Evolutionary conservation across 2,329 filamentous ascomycete species (phyloP).

Genomic region (Neofusicoccum umdonicola): DNA sequence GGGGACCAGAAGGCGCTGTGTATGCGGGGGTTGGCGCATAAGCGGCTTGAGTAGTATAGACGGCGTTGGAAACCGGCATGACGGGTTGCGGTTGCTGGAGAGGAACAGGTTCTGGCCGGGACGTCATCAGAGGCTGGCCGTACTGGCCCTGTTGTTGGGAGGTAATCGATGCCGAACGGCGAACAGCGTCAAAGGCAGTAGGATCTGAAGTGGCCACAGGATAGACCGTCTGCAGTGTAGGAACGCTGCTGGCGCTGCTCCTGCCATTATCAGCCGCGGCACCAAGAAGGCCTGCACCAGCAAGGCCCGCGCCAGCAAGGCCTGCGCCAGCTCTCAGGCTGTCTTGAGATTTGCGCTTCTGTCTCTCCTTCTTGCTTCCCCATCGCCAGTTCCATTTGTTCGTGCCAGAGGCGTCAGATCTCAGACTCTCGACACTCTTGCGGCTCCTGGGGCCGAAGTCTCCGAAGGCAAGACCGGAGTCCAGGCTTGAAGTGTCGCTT

Average conservation of each 20-base stretch:
- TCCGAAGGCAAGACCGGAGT: slow-evolving; percentile 62
- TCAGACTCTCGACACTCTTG: slow-evolving; percentile 53
- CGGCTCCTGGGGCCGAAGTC: slow-evolving; percentile 34
- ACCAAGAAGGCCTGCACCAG: neutral
- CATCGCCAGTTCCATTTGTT: slow-evolving; percentile 62
- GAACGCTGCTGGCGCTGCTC: slow-evolving; percentile 46
- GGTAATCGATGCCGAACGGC: slow-evolving; percentile 50
- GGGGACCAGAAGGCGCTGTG: slow-evolving; percentile 39
- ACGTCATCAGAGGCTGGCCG: slow-evolving; percentile 32
- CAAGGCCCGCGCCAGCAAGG: slow-evolving; percentile 38
- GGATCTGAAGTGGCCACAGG: slow-evolving; percentile 67
- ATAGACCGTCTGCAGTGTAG: slow-evolving; percentile 62
- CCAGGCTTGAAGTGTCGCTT: slow-evolving; percentile 46
- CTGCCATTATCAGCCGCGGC: slow-evolving; percentile 47
- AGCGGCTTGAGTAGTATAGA: slow-evolving; percentile 56
- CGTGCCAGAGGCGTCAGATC: slow-evolving; percentile 53
- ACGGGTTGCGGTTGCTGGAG: slow-evolving; percentile 86
- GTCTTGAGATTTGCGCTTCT: slow-evolving; percentile 25
- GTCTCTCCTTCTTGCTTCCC: slow-evolving; percentile 49
- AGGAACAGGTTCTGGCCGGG: slow-evolving; percentile 53
- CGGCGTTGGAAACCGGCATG: slow-evolving; percentile 65
- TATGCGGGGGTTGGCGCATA: slow-evolving; percentile 35
- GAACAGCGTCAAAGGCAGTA: slow-evolving; percentile 57
- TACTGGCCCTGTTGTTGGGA: slow-evolving; percentile 36
- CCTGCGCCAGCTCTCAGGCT: slow-evolving; percentile 36